Evolutionary conservation across 148 eudicot genomes (phyloP).

Genomic region (Spergularia marina): DNA sequence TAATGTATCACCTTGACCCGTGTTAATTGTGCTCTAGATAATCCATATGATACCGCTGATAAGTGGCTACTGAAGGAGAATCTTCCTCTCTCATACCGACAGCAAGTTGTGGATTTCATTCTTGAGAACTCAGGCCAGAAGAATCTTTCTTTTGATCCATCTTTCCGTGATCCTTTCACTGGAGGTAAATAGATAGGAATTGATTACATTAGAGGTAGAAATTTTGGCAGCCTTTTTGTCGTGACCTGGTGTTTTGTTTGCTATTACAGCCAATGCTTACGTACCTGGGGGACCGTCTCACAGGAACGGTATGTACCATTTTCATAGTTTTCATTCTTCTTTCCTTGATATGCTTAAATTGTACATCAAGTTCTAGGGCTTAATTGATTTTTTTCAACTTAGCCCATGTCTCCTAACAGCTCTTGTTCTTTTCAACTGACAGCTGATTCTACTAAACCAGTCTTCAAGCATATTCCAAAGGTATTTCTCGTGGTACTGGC

Average conservation of each 20-base stretch:
- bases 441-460: constrained; percentile 56
- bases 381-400: background rate
- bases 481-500: constrained; percentile 28
- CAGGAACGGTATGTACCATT: constrained; percentile 42
- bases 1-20: constrained; percentile 9
- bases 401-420: constrained; percentile 7
- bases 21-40: constrained; percentile 45
- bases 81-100: constrained; percentile 82
- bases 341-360: background rate
- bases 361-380: constrained; percentile 3
- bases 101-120: constrained; percentile 93
- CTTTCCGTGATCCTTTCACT: constrained; percentile 94
- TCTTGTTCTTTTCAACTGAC: constrained; percentile 25
- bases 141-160: constrained; percentile 62
- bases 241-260: constrained; percentile 9
- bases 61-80: constrained; percentile 94
- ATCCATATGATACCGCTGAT: constrained; percentile 86
- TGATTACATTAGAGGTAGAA: constrained; percentile 1
- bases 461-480: constrained; percentile 94
- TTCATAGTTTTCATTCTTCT: constrained; percentile 2
- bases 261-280: constrained; percentile 84
- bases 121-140: constrained; percentile 77
- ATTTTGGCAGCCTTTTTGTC: constrained; percentile 12
- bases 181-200: constrained; percentile 56
- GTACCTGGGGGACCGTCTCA: constrained; percentile 74